Evolutionary conservation across 108 stramenopile genomes (phyloP).

Genomic region (Phaeodactylum tricornutum): DNA sequence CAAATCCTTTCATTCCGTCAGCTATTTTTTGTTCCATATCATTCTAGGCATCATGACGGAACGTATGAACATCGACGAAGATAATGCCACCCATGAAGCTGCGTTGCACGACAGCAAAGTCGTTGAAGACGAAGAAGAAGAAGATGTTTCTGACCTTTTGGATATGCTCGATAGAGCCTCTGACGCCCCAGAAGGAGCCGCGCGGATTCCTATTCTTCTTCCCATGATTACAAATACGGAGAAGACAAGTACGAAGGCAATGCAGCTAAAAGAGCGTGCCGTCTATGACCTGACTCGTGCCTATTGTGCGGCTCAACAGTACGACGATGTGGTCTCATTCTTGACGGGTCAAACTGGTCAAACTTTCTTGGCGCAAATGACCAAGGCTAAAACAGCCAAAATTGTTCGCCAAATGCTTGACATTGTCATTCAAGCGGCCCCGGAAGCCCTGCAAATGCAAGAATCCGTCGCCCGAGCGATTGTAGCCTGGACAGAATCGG

Average conservation of each 20-base stretch:
- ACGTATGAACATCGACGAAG: background rate
- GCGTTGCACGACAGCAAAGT: constrained; percentile 19
- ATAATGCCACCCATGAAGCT: constrained; percentile 8
- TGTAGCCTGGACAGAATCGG: constrained; percentile 84
- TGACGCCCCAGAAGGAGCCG: constrained; percentile 19
- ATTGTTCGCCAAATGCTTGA: constrained; percentile 95
- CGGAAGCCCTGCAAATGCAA: constrained; percentile 80
- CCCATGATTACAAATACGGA: constrained; percentile 45
- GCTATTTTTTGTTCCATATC: too few species aligned
- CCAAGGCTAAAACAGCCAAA: constrained; percentile 98
- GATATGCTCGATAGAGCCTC: constrained; percentile 35
- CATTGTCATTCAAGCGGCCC: constrained; percentile 79
- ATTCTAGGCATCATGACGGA: too few species aligned
- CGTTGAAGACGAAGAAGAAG: constrained; percentile 38
- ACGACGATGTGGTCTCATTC: constrained; percentile 76
- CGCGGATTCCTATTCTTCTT: constrained; percentile 35
- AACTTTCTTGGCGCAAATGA: constrained; percentile 80
- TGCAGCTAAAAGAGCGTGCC: constrained; percentile 80
- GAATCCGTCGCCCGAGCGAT: constrained; percentile 79
- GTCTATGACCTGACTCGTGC: constrained; percentile 85
- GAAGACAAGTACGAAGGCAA: constrained; percentile 60
- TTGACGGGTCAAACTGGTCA: constrained; percentile 48
- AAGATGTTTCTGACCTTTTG: constrained; percentile 39
- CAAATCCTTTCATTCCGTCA: too few species aligned
- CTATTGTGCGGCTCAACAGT: constrained; percentile 57